phyloP scores from a whole-genome alignment of 768 basidiomycete species.

The Termitomyces sp. region DNA sequence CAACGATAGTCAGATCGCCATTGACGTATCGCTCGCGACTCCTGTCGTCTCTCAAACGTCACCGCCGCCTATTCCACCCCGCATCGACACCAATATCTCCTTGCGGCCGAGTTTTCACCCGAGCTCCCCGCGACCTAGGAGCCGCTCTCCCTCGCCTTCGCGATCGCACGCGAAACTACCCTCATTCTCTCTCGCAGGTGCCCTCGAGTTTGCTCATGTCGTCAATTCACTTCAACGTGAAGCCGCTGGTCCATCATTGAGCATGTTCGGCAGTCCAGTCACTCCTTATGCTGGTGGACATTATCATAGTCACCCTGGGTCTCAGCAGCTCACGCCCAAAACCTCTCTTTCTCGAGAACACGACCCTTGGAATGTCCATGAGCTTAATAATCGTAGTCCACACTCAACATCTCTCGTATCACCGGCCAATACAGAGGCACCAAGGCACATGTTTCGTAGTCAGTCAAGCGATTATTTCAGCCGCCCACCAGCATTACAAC shows the following conservation, averaged over 20 bases:
- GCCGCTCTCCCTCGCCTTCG: conserved; percentile 43
- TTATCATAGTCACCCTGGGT: conserved; percentile 42
- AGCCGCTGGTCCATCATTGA: conserved; percentile 53
- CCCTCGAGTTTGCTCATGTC: conserved; percentile 92
- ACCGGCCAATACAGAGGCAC: conserved; percentile 19
- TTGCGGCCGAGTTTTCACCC: conserved; percentile 23
- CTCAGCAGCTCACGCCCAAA: conserved; percentile 19
- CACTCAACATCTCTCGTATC: conserved; percentile 21
- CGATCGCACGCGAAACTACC: conserved; percentile 49
- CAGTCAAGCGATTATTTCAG: conserved; percentile 14
- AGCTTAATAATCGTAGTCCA: conserved; percentile 43
- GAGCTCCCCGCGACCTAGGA: conserved; percentile 36
- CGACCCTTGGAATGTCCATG: conserved; percentile 48
- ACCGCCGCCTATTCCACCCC: background rate
- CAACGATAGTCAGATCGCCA: conserved; percentile 11
- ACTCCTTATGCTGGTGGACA: conserved; percentile 76
- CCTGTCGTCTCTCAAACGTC: background rate
- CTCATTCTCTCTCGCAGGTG: conserved; percentile 89
- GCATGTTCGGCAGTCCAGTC: conserved; percentile 57
- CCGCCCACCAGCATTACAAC: conserved; percentile 1
- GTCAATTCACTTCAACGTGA: conserved; percentile 75
- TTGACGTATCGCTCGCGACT: conserved; percentile 23
- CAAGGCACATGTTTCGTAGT: conserved; percentile 9
- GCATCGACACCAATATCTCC: conserved; percentile 3
- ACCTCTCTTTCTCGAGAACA: conserved; percentile 27